phyloP scores from a whole-genome alignment of 1,139 yeast species.

The Blastobotrys ciferrii region DNA sequence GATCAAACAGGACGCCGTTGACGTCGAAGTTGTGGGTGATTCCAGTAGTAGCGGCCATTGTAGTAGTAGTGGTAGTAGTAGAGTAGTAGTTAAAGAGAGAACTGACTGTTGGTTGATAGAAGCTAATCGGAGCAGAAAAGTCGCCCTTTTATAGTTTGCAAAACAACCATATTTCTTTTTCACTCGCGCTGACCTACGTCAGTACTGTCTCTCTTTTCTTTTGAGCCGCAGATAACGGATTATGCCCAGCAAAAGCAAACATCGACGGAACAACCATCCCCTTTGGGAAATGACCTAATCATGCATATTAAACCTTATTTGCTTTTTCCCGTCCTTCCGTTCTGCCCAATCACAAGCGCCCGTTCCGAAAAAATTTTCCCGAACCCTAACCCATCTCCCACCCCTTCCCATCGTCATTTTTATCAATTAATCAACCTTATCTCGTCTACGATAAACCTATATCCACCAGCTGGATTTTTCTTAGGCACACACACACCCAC shows the following conservation, averaged over 20 bases:
- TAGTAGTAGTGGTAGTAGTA: conserved; percentile 4
- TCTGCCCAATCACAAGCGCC: neutral
- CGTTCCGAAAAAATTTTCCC: neutral
- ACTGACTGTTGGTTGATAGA: neutral
- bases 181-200: neutral
- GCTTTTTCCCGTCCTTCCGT: conserved; percentile 5
- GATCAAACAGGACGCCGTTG: conserved; percentile 58
- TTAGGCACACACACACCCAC: no score
- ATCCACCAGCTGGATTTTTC: no score
- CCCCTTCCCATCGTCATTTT: no score
- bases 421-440: no score
- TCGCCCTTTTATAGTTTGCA: conserved; percentile 1
- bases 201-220: neutral
- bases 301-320: conserved; percentile 7
- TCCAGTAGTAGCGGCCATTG: neutral
- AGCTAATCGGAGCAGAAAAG: neutral
- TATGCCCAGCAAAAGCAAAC: neutral
- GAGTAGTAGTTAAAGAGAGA: neutral
- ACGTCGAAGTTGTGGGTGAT: conserved; percentile 22
- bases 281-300: conserved; percentile 5
- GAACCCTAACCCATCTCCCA: neutral
- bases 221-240: conserved; percentile 7
- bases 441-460: no score
- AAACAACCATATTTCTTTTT: neutral
- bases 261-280: neutral